phyloP scores from a whole-genome alignment of 306 rosid species.

The Cicer yamashitae region DNA sequence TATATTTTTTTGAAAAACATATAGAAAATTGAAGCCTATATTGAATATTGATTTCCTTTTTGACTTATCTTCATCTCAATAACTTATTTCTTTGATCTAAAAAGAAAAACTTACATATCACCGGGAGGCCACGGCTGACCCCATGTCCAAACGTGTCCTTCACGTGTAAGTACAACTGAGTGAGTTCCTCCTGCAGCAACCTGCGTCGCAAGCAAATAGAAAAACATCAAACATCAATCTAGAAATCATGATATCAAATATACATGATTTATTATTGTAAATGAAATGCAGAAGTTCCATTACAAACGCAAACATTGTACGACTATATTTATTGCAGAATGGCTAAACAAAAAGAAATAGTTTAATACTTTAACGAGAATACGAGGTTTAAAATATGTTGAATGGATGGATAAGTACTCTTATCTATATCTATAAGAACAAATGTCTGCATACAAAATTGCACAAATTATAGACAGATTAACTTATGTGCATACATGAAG shows the following conservation, averaged over 20 bases:
- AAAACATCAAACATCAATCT: conserved; percentile 14
- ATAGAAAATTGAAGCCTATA: not conserved
- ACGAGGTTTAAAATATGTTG: not conserved
- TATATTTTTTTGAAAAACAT: not conserved
- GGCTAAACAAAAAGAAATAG: conserved; percentile 5
- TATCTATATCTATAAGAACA: not conserved
- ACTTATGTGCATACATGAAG: not conserved
- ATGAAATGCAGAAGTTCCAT: conserved; percentile 15
- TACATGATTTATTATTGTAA: not conserved
- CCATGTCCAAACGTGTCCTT: conserved; percentile 99
- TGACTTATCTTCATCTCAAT: conserved; percentile 16
- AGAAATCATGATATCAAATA: conserved; percentile 18
- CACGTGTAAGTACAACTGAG: conserved; percentile 95
- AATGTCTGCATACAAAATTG: not conserved
- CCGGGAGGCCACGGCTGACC: conserved; percentile 99
- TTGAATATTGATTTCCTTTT: conserved; percentile 4
- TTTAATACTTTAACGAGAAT: not conserved
- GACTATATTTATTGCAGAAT: conserved; percentile 23
- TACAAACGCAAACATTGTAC: conserved; percentile 1
- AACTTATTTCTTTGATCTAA: not conserved
- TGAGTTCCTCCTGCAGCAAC: conserved; percentile 99
- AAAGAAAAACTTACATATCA: conserved; percentile 68
- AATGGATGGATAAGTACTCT: not conserved
- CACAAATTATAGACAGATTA: not conserved
- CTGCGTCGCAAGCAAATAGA: conserved; percentile 50